Conservation (phyloP, 2,329 filamentous ascomycete genomes). For the Aspergillus brasiliensis region DNA sequence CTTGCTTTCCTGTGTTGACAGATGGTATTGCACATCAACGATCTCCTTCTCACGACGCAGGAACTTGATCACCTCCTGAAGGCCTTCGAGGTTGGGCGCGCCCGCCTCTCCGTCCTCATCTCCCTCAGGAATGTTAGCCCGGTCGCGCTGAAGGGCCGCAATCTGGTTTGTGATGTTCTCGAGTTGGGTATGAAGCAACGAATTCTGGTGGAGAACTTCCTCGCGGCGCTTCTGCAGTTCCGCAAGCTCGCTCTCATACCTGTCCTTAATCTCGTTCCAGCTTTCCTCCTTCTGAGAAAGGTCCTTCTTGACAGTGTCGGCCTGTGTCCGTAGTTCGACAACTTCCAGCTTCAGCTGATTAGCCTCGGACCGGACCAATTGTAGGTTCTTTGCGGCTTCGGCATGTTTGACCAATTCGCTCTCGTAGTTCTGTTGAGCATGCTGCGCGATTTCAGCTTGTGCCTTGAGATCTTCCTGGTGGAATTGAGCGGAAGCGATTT, state of each 20-base stretch:
- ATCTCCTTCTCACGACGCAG: slow-evolving; percentile 96
- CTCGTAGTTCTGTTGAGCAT: slow-evolving; percentile 94
- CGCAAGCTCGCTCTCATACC: slow-evolving; percentile 78
- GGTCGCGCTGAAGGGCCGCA: slow-evolving; percentile 73
- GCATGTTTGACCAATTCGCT: slow-evolving; percentile 92
- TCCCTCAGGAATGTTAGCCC: slow-evolving; percentile 59
- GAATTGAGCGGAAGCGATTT: slow-evolving; percentile 76
- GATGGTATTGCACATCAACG: slow-evolving; percentile 90
- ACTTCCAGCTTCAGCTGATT: slow-evolving; percentile 81
- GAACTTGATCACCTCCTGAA: slow-evolving; percentile 89
- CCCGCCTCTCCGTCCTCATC: slow-evolving; percentile 52
- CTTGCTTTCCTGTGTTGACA: slow-evolving; percentile 85
- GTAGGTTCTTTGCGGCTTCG: slow-evolving; percentile 84
- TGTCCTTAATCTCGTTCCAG: slow-evolving; percentile 79
- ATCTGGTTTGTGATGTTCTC: slow-evolving; percentile 83
- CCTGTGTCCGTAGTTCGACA: slow-evolving; percentile 73
- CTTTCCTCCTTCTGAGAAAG: slow-evolving; percentile 80
- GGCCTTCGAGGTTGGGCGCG: slow-evolving; percentile 66
- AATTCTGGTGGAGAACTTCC: slow-evolving; percentile 86
- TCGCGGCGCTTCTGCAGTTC: slow-evolving; percentile 79
- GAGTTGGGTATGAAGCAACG: slow-evolving; percentile 83
- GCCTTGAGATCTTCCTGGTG: slow-evolving; percentile 90
- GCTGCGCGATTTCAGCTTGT: slow-evolving; percentile 89
- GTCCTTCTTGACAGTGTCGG: slow-evolving; percentile 79
- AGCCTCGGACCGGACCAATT: slow-evolving; percentile 75